phyloP scores from a whole-genome alignment of 2,329 filamentous ascomycete species.

The Diplocarpon rosae region DNA sequence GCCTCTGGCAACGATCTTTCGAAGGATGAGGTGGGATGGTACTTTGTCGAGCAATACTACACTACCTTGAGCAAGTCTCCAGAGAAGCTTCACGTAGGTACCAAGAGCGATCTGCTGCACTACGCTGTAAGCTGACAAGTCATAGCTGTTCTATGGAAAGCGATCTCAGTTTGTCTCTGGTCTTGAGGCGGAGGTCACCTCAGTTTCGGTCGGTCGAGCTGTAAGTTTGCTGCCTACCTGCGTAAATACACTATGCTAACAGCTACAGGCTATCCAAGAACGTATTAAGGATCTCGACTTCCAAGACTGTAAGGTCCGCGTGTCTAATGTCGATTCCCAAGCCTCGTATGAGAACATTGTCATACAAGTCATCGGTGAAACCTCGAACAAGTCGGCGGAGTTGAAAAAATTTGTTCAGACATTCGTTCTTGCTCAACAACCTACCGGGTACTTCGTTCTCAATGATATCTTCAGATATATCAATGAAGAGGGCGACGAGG shows the following conservation, averaged over 20 bases:
- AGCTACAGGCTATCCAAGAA: slow-evolving; percentile 70
- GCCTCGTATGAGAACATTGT: slow-evolving; percentile 87
- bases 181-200: slow-evolving; percentile 76
- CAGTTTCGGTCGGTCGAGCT: slow-evolving; percentile 77
- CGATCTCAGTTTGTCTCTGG: slow-evolving; percentile 91
- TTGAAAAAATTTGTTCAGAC: slow-evolving; percentile 97
- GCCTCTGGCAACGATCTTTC: slow-evolving; percentile 39
- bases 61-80: slow-evolving; percentile 90
- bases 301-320: slow-evolving; percentile 95
- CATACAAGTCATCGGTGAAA: slow-evolving; percentile 96
- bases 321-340: slow-evolving; percentile 96
- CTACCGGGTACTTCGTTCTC: slow-evolving; percentile 93
- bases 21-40: slow-evolving; percentile 98
- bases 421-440: slow-evolving; percentile 91
- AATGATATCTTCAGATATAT: slow-evolving; percentile 98
- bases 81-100: slow-evolving; percentile 73
- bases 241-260: slow-evolving; percentile 12
- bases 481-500: slow-evolving; percentile 70
- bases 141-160: slow-evolving; percentile 85
- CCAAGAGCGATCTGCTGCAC: background rate
- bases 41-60: slow-evolving; percentile 99
- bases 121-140: slow-evolving; percentile 11
- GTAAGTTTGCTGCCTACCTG: slow-evolving; percentile 40
- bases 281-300: slow-evolving; percentile 89
- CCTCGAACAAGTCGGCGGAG: slow-evolving; percentile 83